A percentile compares a stretch with the other conserved stretches of the same genome.
phyloP scores from a whole-genome alignment of 2,329 filamentous ascomycete genomes.

The Alternaria gaisen region DNA sequence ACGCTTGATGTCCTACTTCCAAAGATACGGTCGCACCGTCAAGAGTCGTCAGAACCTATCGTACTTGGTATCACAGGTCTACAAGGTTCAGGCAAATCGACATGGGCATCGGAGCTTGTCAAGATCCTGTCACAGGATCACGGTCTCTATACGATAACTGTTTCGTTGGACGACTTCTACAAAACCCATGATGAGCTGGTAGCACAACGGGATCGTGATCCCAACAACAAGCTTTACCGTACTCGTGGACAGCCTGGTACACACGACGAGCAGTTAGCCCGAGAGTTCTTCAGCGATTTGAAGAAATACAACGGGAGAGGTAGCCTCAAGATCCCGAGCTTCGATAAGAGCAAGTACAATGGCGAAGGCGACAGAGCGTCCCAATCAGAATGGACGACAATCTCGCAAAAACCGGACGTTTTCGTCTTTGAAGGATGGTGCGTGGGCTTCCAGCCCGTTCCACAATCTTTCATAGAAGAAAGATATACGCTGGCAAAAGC shows the following conservation, averaged over 20 bases:
- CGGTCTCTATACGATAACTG: constrained; percentile 39
- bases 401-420: constrained; percentile 67
- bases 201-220: constrained; percentile 69
- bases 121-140: constrained; percentile 35
- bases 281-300: constrained; percentile 69
- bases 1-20: constrained; percentile 41
- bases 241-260: constrained; percentile 85
- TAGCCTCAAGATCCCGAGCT: constrained; percentile 71
- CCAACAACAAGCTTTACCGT: constrained; percentile 78
- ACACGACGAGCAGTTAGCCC: constrained; percentile 76
- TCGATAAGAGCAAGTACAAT: constrained; percentile 81
- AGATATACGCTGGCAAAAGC: constrained; percentile 64
- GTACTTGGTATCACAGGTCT: constrained; percentile 90
- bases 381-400: constrained; percentile 66
- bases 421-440: constrained; percentile 93
- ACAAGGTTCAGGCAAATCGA: constrained; percentile 93
- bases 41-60: constrained; percentile 67
- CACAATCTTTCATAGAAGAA: constrained; percentile 62
- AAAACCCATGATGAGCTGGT: constrained; percentile 75
- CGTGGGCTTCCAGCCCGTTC: constrained; percentile 78
- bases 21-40: constrained; percentile 32
- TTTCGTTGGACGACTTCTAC: constrained; percentile 82
- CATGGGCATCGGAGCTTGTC: constrained; percentile 66
- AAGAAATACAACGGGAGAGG: constrained; percentile 57
- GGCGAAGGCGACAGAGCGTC: constrained; percentile 80